These are phyloP conservation scores for Arthrocladium fulminans DNA, from an alignment of 2,329 filamentous ascomycete genomes.

Conservation along the genomic window DNA sequence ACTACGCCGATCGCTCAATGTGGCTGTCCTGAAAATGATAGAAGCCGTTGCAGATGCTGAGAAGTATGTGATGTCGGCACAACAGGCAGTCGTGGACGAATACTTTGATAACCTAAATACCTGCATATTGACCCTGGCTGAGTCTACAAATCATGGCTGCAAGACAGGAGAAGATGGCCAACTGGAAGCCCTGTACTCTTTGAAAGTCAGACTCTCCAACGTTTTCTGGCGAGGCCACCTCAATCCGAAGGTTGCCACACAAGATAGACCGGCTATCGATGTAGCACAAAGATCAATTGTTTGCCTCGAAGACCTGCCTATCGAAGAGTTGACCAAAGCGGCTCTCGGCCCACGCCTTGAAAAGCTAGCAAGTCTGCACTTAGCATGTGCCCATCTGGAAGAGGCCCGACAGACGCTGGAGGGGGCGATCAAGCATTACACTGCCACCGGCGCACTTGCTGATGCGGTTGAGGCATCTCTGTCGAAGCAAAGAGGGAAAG, in stretches of 20 bases:
- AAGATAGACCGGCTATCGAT: neutral
- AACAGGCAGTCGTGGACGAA: neutral
- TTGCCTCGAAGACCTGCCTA: slow-evolving; percentile 29
- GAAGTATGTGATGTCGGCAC: neutral
- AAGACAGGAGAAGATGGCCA: neutral
- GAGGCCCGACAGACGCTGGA: slow-evolving; percentile 32
- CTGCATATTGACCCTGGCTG: neutral
- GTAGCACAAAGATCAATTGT: slow-evolving; percentile 30
- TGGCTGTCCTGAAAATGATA: slow-evolving; percentile 5
- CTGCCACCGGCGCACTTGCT: slow-evolving; percentile 30
- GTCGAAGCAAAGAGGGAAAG: slow-evolving; percentile 23
- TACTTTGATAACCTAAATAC: neutral
- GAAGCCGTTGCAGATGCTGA: slow-evolving; percentile 5
- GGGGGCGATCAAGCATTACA: slow-evolving; percentile 34
- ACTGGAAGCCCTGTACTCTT: neutral
- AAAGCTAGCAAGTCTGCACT: slow-evolving; percentile 33
- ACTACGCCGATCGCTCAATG: neutral
- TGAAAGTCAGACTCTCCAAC: slow-evolving; percentile 28
- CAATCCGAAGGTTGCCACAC: slow-evolving; percentile 29
- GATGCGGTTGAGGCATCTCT: slow-evolving; percentile 24
- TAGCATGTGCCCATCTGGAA: slow-evolving; percentile 29
- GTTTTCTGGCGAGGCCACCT: slow-evolving; percentile 40
- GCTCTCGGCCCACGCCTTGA: slow-evolving; percentile 38
- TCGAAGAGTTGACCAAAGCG: slow-evolving; percentile 29
- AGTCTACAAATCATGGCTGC: neutral